phyloP scores from a whole-genome alignment of 192 early-diverging fungal genomes.

The Entomortierella lignicola region DNA sequence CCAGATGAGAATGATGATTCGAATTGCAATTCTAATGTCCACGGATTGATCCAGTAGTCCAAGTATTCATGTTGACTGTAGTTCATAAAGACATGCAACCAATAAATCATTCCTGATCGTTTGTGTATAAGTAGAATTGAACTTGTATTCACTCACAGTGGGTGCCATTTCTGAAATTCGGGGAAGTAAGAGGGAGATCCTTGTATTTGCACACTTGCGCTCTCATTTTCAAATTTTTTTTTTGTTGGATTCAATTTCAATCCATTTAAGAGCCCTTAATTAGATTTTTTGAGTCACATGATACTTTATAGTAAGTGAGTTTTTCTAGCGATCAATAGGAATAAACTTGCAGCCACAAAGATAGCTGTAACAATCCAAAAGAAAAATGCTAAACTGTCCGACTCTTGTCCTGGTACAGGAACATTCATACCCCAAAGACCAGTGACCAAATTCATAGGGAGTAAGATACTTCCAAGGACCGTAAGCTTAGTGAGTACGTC shows the following conservation, averaged over 20 bases:
- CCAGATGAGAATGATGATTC: not conserved
- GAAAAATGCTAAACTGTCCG: constrained; percentile 60
- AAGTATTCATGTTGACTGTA: not conserved
- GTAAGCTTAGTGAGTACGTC: constrained; percentile 91
- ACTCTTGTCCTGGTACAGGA: constrained; percentile 69
- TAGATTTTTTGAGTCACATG: not conserved
- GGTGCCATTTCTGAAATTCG: constrained; percentile 58
- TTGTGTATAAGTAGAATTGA: not conserved
- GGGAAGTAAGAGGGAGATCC: constrained; percentile 47
- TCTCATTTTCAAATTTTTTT: constrained; percentile 31
- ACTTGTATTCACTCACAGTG: constrained; percentile 47
- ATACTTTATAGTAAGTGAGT: constrained; percentile 22
- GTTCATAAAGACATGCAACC: not conserved
- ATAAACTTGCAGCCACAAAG: constrained; percentile 42
- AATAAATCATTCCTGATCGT: not conserved
- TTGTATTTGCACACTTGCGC: constrained; percentile 13
- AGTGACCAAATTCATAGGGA: constrained; percentile 92
- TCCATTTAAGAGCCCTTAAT: constrained; percentile 24
- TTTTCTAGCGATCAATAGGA: constrained; percentile 41
- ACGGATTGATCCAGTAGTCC: not conserved
- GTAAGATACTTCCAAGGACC: constrained; percentile 86
- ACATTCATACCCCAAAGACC: constrained; percentile 79
- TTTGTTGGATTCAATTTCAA: constrained; percentile 13
- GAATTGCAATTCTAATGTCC: not conserved
- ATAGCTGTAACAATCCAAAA: constrained; percentile 63